phyloP scores from a whole-genome alignment of 306 rosid genomes.

The Arachis hypogaea region DNA sequence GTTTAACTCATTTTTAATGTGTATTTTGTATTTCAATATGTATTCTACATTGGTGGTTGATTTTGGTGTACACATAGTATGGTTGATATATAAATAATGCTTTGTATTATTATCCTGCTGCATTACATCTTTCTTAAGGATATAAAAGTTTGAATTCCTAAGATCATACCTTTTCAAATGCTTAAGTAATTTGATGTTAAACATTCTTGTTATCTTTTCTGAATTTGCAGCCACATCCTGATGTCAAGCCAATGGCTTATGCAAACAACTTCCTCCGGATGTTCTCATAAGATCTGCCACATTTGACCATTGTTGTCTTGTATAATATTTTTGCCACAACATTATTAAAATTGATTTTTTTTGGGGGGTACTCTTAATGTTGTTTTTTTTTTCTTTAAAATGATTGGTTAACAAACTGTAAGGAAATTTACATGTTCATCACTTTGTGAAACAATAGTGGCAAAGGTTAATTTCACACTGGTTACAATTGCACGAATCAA shows the following conservation, averaged over 20 bases:
- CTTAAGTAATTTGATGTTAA: neutral
- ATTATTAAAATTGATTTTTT: constrained; percentile 46
- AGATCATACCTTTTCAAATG: neutral
- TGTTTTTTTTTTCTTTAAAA: constrained; percentile 18
- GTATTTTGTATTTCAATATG: too few species aligned
- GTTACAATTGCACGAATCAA: constrained; percentile 20
- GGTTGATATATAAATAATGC: neutral
- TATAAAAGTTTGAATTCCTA: constrained; percentile 9
- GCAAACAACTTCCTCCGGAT: constrained; percentile 93
- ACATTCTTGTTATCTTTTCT: constrained; percentile 16
- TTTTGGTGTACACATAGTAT: too few species aligned
- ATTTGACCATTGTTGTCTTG: constrained; percentile 39
- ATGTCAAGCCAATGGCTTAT: constrained; percentile 97
- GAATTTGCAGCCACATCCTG: constrained; percentile 90
- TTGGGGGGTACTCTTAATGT: neutral
- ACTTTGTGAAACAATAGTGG: constrained; percentile 31
- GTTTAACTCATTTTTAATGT: neutral
- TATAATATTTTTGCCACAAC: constrained; percentile 43
- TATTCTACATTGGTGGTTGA: too few species aligned
- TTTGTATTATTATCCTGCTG: neutral
- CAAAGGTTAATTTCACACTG: constrained; percentile 34
- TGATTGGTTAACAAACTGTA: constrained; percentile 37
- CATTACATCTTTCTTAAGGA: neutral
- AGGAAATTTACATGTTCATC: constrained; percentile 37
- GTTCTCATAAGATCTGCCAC: constrained; percentile 57